A percentile compares a stretch with the other conserved stretches of the same genome.
Evolutionary conservation across 371 early-diverging fungal genomes (phyloP).

Genomic region (Rhizopus sp.): DNA sequence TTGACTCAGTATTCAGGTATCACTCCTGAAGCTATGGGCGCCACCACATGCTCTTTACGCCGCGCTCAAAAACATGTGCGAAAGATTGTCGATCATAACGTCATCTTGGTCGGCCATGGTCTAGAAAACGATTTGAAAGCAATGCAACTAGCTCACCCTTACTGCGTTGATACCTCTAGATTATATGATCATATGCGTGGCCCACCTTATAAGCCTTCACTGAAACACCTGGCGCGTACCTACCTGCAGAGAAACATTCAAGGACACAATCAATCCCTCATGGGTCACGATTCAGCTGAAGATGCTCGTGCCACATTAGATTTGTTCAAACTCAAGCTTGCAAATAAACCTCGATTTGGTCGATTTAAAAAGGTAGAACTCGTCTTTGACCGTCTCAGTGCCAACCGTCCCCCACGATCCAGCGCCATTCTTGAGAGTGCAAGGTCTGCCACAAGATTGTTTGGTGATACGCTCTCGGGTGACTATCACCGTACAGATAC

Average conservation of each 20-base stretch:
- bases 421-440: slow-evolving; percentile 51
- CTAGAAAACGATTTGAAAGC: slow-evolving; percentile 47
- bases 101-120: slow-evolving; percentile 58
- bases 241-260: slow-evolving; percentile 68
- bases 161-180: slow-evolving; percentile 72
- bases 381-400: slow-evolving; percentile 51
- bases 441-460: slow-evolving; percentile 10
- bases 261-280: slow-evolving; percentile 26
- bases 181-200: slow-evolving; percentile 64
- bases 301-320: slow-evolving; percentile 79
- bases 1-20: slow-evolving; percentile 76
- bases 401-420: slow-evolving; percentile 36
- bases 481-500: slow-evolving; percentile 30
- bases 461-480: slow-evolving; percentile 23
- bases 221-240: slow-evolving; percentile 60
- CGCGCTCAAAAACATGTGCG: slow-evolving; percentile 62
- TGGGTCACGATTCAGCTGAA: slow-evolving; percentile 79
- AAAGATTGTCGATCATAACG: slow-evolving; percentile 54
- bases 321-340: slow-evolving; percentile 62
- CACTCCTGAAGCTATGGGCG: slow-evolving; percentile 55
- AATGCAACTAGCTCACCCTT: slow-evolving; percentile 58
- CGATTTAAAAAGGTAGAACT: slow-evolving; percentile 48
- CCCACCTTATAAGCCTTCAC: slow-evolving; percentile 58
- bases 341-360: slow-evolving; percentile 54
- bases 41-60: slow-evolving; percentile 55